Evolutionary conservation across 441 rosid genomes (phyloP).

Genomic region (Populus hybrid): DNA sequence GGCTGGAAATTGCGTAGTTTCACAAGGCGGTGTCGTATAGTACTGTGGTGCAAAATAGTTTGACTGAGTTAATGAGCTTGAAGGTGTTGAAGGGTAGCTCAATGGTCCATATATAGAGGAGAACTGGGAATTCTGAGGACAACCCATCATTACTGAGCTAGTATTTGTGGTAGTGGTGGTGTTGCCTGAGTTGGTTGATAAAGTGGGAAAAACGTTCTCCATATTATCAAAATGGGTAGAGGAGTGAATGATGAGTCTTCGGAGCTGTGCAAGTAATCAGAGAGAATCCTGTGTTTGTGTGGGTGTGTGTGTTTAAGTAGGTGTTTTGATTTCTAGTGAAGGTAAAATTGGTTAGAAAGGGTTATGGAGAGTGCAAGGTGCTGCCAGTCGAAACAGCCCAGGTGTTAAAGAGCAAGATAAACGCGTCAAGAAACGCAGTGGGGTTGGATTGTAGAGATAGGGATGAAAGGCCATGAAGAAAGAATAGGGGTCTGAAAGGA

Average conservation of each 20-base stretch:
- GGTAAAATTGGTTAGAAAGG: constrained; percentile 20
- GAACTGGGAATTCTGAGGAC: constrained; percentile 23
- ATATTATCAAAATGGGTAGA: constrained; percentile 24
- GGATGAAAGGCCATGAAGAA: constrained; percentile 21
- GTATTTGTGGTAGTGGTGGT: constrained; percentile 9
- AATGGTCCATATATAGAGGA: constrained; percentile 12
- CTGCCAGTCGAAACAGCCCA: constrained; percentile 29
- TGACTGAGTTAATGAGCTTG: constrained; percentile 23
- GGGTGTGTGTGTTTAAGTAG: not conserved
- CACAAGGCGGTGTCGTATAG: constrained; percentile 17
- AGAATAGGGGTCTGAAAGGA: constrained; percentile 7
- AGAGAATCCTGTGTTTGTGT: constrained; percentile 6
- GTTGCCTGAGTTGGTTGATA: constrained; percentile 18
- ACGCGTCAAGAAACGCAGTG: constrained; percentile 31
- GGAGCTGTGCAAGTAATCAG: constrained; percentile 4
- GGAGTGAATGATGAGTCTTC: constrained; percentile 4
- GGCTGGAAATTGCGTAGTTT: constrained; percentile 23
- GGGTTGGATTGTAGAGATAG: constrained; percentile 17
- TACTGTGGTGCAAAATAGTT: constrained; percentile 21
- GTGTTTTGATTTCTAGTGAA: not conserved
- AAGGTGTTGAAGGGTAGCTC: constrained; percentile 19
- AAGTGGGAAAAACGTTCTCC: constrained; percentile 40
- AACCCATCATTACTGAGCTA: constrained; percentile 13
- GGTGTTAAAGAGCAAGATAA: constrained; percentile 37
- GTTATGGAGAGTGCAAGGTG: constrained; percentile 24